phyloP scores from a whole-genome alignment of 768 basidiomycete species.

The Calocera cornea region DNA sequence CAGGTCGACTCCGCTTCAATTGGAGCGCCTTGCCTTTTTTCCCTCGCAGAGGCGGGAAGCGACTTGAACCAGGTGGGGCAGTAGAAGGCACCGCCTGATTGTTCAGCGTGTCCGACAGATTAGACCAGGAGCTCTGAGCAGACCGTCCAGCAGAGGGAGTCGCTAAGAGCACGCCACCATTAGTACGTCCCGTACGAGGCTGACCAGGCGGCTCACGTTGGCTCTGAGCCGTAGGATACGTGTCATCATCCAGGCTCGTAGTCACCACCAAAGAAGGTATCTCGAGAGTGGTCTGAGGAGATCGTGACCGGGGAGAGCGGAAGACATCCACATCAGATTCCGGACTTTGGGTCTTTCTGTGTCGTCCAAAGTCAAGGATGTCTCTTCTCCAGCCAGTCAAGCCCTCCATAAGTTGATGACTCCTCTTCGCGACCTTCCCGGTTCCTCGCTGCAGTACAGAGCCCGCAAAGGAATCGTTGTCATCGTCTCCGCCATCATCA shows the following conservation, averaged over 20 bases:
- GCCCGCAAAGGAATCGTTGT: not conserved
- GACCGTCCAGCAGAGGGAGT: not conserved
- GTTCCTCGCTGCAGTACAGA: not conserved
- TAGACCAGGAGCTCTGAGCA: not conserved
- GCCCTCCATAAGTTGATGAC: conserved; percentile 4
- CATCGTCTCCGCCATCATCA: not conserved
- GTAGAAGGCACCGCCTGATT: not conserved
- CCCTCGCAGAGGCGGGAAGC: not conserved
- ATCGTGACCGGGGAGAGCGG: not conserved
- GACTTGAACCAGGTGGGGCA: not conserved
- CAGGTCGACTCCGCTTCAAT: not conserved
- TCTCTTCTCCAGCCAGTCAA: conserved; percentile 2
- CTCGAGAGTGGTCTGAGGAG: not conserved
- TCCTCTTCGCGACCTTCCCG: not conserved
- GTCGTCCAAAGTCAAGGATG: not conserved
- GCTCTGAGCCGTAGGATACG: not conserved
- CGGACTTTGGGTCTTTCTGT: not conserved
- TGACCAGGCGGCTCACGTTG: not conserved
- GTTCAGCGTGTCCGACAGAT: not conserved
- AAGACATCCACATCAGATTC: not conserved
- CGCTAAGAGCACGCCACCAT: not conserved
- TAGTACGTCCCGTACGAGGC: not conserved
- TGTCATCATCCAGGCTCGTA: not conserved
- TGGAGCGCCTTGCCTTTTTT: not conserved
- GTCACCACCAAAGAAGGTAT: not conserved